phyloP scores from a whole-genome alignment of 257 asterid species.

The Solanum chmielewskii region DNA sequence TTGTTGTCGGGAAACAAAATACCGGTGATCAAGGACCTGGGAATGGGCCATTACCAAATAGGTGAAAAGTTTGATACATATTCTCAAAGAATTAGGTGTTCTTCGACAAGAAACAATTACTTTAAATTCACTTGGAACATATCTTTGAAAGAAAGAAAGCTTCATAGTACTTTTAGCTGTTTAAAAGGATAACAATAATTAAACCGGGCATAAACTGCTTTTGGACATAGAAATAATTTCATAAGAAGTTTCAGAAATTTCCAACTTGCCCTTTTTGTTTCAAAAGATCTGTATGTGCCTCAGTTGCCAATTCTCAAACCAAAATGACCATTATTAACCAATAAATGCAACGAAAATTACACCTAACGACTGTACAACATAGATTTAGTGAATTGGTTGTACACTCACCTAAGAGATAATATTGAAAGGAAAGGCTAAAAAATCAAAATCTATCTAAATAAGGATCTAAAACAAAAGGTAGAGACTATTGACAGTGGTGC shows the following conservation, averaged over 20 bases:
- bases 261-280: background rate
- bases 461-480: background rate
- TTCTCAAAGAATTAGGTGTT: background rate
- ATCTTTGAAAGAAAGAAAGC: background rate
- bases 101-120: background rate
- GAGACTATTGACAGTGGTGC: background rate
- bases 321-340: background rate
- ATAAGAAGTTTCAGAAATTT: background rate
- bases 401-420: background rate
- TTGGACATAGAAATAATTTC: background rate
- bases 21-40: background rate
- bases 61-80: background rate
- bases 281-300: background rate
- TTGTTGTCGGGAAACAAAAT: background rate
- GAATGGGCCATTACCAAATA: background rate
- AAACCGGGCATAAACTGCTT: background rate
- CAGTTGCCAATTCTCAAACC: background rate
- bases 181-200: background rate
- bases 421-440: background rate
- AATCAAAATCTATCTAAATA: background rate
- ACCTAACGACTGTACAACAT: background rate
- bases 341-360: background rate
- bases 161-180: background rate
- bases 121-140: background rate
- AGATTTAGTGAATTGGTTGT: background rate